These are phyloP conservation scores for Halophytophthora polymorphica DNA, from an alignment of 352 stramenopile species.

Conservation along the genomic window DNA sequence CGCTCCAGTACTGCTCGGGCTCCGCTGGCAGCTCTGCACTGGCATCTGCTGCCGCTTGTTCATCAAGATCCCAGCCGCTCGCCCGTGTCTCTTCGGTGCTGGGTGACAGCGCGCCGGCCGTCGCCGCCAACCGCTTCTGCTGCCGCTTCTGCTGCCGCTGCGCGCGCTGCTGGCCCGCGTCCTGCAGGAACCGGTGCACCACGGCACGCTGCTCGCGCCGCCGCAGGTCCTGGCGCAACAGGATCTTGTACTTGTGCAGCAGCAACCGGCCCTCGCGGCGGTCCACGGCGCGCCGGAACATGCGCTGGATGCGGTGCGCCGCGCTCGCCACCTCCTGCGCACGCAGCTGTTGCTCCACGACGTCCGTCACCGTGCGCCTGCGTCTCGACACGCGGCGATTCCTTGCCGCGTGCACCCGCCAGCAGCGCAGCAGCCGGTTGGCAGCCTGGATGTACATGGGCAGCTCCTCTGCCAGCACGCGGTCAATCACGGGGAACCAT, in stretches of 20 bases:
- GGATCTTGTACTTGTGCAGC: constrained; percentile 38
- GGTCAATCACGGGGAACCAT: constrained; percentile 27
- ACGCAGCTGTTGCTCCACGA: constrained; percentile 24
- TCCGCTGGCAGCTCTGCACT: constrained; percentile 13
- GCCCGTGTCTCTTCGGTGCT: too few relatives aligned
- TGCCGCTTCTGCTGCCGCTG: constrained; percentile 15
- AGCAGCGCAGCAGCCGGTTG: constrained; percentile 18
- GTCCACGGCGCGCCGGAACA: constrained; percentile 22
- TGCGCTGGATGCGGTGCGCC: constrained; percentile 31
- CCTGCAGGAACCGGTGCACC: constrained; percentile 49
- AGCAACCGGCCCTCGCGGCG: constrained; percentile 35
- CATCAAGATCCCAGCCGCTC: too few relatives aligned
- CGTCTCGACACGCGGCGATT: constrained; percentile 5
- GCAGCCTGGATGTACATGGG: constrained; percentile 19
- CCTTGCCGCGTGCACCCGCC: constrained; percentile 15
- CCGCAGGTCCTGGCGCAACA: constrained; percentile 47
- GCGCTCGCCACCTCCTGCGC: constrained; percentile 21
- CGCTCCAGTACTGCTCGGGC: constrained; percentile 52
- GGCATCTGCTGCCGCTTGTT: not conserved
- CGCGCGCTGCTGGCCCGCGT: constrained; percentile 32
- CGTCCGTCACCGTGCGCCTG: constrained; percentile 7
- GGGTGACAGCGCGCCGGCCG: not conserved
- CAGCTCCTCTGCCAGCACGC: constrained; percentile 27
- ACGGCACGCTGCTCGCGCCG: constrained; percentile 44
- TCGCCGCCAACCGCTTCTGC: not conserved